These are phyloP conservation scores for Colletotrichum karsti DNA, from an alignment of 2,329 filamentous ascomycete species.

Conservation along the genomic window DNA sequence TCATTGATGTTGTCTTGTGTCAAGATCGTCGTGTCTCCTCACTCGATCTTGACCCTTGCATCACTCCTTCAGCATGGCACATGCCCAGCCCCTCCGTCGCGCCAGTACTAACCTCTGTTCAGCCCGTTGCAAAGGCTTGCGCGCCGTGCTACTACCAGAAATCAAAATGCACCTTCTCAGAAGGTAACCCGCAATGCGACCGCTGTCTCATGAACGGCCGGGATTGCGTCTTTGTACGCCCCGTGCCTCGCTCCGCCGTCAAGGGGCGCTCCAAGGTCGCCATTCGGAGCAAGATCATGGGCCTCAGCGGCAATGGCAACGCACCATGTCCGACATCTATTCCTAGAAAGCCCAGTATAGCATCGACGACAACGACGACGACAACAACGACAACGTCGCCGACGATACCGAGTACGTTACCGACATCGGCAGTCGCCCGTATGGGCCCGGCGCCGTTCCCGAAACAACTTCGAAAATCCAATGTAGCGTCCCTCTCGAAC, in stretches of 20 bases:
- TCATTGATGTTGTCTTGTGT: background rate
- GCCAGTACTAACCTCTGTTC: background rate
- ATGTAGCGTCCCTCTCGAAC: background rate
- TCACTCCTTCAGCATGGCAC: background rate
- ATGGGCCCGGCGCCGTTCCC: background rate
- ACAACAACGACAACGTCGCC: constrained; percentile 6
- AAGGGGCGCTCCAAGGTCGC: constrained; percentile 22
- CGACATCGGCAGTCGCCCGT: background rate
- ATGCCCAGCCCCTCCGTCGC: background rate
- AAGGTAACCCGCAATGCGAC: constrained; percentile 27
- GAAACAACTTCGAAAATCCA: constrained; percentile 1
- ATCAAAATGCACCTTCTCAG: constrained; percentile 27
- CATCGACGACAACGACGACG: background rate
- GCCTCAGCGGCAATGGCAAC: background rate
- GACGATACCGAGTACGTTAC: background rate
- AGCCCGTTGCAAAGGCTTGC: constrained; percentile 28
- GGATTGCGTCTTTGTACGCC: constrained; percentile 29
- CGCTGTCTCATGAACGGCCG: constrained; percentile 27
- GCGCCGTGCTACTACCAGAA: constrained; percentile 30
- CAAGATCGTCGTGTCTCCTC: background rate
- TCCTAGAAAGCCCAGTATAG: background rate
- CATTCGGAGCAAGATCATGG: constrained; percentile 19
- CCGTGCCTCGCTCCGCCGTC: constrained; percentile 24
- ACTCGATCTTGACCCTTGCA: background rate
- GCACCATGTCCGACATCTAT: background rate